Percentiles rank a stretch among this genome's conserved stretches.
Evolutionary conservation across 805 yeast species (phyloP).

Genomic region (Torulaspora indica): DNA sequence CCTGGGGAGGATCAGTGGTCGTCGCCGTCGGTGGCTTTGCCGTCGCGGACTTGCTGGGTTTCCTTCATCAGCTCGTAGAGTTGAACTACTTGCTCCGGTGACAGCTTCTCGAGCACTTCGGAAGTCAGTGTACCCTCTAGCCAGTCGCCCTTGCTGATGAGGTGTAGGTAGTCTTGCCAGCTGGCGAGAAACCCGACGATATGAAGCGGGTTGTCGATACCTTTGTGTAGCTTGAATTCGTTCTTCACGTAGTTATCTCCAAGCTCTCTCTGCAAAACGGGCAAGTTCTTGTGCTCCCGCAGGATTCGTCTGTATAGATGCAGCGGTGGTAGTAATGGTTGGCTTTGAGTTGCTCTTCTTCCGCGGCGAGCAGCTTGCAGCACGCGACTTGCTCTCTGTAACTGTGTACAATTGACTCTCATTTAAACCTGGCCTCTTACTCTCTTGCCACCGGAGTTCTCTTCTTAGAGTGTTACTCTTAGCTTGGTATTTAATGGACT

Average conservation of each 20-base stretch:
- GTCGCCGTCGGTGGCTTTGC: conserved; percentile 1
- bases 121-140: conserved; percentile 55
- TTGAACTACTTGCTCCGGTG: conserved; percentile 86
- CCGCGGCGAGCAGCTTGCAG: conserved; percentile 13
- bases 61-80: conserved; percentile 75
- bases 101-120: conserved; percentile 70
- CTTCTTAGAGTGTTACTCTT: too few relatives aligned
- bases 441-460: too few relatives aligned
- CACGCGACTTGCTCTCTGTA: conserved; percentile 8
- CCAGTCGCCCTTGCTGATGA: conserved; percentile 62
- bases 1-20: not conserved
- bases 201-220: conserved; percentile 82
- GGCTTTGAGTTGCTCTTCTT: conserved; percentile 11
- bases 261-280: conserved; percentile 61
- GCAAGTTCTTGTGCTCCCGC: conserved; percentile 71
- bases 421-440: not conserved
- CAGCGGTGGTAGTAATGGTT: conserved; percentile 77
- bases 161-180: conserved; percentile 82
- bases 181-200: conserved; percentile 88
- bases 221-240: conserved; percentile 82
- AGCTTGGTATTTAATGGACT: not conserved
- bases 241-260: conserved; percentile 88
- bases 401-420: not conserved
- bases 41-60: conserved; percentile 39
- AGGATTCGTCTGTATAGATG: conserved; percentile 72